Percentiles rank a stretch among this genome's conserved stretches.
phyloP scores from a whole-genome alignment of 768 basidiomycete species.

The Lactarius quietus region DNA sequence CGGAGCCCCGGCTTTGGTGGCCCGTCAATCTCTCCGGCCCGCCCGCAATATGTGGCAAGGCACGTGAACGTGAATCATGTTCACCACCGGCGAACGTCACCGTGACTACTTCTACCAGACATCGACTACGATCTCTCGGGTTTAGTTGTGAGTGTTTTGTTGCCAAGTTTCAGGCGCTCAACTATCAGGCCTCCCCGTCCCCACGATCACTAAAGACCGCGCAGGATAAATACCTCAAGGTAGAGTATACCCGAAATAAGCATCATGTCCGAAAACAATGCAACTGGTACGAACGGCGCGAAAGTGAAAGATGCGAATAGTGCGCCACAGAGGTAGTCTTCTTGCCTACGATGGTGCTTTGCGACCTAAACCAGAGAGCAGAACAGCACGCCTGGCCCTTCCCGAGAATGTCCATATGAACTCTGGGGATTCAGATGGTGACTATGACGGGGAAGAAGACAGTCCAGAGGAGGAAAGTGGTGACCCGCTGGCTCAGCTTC shows the following conservation, averaged over 20 bases:
- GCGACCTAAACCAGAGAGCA: neutral
- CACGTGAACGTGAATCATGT: neutral
- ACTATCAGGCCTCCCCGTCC: neutral
- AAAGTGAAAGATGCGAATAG: neutral
- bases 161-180: neutral
- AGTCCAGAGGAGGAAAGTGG: conserved; percentile 32
- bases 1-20: neutral
- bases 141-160: neutral
- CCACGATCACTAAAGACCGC: neutral
- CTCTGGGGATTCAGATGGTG: conserved; percentile 42
- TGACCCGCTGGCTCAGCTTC: conserved; percentile 73
- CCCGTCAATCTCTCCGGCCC: conserved; percentile 7
- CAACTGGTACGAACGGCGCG: neutral
- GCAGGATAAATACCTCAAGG: conserved; percentile 2
- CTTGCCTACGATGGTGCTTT: neutral
- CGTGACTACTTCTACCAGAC: neutral
- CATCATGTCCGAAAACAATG: conserved; percentile 19
- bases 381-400: conserved; percentile 23
- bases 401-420: conserved; percentile 15
- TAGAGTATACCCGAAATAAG: conserved; percentile 2
- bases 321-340: conserved; percentile 12
- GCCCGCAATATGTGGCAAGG: neutral
- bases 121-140: neutral
- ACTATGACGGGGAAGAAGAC: conserved; percentile 49
- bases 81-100: neutral